phyloP scores from a whole-genome alignment of 495 filamentous ascomycete species.

The Xylaria nigripes region DNA sequence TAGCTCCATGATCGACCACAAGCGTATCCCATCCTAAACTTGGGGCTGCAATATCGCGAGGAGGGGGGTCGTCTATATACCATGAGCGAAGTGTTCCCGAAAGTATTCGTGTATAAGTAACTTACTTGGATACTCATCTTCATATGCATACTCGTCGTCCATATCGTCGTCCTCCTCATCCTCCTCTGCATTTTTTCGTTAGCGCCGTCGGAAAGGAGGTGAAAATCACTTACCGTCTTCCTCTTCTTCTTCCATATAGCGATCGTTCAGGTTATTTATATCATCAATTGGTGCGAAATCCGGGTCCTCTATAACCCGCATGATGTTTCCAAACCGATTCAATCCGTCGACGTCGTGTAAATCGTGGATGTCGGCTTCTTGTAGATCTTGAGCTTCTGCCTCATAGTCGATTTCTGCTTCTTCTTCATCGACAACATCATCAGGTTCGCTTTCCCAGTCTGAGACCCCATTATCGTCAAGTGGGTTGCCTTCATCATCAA shows the following conservation, averaged over 20 bases:
- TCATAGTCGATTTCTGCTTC: conserved; percentile 43
- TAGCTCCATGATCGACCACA: conserved; percentile 26
- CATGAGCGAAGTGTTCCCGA: background rate
- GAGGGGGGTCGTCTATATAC: conserved; percentile 39
- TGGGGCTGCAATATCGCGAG: conserved; percentile 28
- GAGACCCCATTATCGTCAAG: conserved; percentile 45
- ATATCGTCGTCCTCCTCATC: conserved; percentile 68
- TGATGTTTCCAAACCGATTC: conserved; percentile 45
- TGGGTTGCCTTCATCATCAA: conserved; percentile 47
- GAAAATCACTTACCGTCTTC: conserved; percentile 47
- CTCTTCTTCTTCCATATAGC: conserved; percentile 61
- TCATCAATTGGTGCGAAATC: conserved; percentile 48
- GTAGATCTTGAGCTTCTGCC: conserved; percentile 35
- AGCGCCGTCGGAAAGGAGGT: background rate
- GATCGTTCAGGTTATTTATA: conserved; percentile 39
- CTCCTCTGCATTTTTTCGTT: conserved; percentile 21
- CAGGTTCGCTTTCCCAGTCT: conserved; percentile 51
- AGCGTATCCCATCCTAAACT: conserved; percentile 42
- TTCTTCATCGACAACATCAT: conserved; percentile 48
- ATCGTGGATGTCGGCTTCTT: conserved; percentile 33
- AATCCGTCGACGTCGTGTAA: conserved; percentile 35
- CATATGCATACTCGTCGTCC: conserved; percentile 56
- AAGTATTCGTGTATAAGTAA: conserved; percentile 15
- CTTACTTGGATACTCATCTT: conserved; percentile 63
- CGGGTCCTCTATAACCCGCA: conserved; percentile 56